These are phyloP conservation scores for Lentinula lateritia DNA, from an alignment of 768 basidiomycete species.

Conservation along the genomic window DNA sequence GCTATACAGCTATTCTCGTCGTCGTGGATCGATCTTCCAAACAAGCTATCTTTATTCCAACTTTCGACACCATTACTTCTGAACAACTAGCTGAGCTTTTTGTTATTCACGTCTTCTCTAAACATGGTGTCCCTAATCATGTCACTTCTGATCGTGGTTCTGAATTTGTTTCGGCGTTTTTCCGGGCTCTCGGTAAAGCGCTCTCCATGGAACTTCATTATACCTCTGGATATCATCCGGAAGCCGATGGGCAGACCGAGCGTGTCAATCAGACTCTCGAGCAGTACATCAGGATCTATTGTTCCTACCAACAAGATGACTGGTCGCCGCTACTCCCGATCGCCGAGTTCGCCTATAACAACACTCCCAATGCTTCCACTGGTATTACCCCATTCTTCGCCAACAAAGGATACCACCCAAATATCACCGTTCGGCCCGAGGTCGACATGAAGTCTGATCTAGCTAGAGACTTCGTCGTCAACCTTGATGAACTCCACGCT, in stretches of 20 bases:
- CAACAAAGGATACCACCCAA: conserved; percentile 21
- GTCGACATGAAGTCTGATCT: conserved; percentile 10
- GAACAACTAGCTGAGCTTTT: conserved; percentile 10
- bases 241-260: conserved; percentile 18
- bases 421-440: conserved; percentile 12
- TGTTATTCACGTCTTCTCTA: conserved; percentile 15
- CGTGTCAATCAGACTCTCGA: conserved; percentile 18
- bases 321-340: conserved; percentile 19
- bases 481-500: conserved; percentile 15
- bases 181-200: conserved; percentile 7
- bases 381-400: conserved; percentile 21
- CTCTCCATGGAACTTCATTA: conserved; percentile 12
- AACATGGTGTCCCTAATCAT: conserved; percentile 15
- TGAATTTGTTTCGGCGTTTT: conserved; percentile 17
- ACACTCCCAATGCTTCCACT: conserved; percentile 17
- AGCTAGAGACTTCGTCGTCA: conserved; percentile 11
- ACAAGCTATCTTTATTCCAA: conserved; percentile 12
- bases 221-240: conserved; percentile 17
- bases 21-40: conserved; percentile 5
- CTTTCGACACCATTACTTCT: conserved; percentile 8
- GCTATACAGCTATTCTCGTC: conserved; percentile 8
- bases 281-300: conserved; percentile 18
- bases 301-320: conserved; percentile 18
- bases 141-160: conserved; percentile 15
- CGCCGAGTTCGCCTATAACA: conserved; percentile 25